phyloP scores from a whole-genome alignment of 2,329 filamentous ascomycete species.

The Metarhizium robertsii region DNA sequence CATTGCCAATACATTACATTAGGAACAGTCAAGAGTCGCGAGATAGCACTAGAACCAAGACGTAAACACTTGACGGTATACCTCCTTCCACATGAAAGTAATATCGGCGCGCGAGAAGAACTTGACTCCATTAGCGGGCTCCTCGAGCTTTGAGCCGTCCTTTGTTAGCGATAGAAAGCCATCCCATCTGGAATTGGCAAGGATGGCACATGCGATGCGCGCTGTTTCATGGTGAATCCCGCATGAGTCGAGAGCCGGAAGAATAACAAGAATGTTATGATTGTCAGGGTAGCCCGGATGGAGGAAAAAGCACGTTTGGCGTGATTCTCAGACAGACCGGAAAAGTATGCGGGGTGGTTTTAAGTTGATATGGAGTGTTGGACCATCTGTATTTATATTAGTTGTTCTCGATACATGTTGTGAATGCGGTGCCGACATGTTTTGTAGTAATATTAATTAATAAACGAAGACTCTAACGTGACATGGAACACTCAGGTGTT shows the following conservation, averaged over 20 bases:
- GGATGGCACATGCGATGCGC: conserved; percentile 6
- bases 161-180: conserved; percentile 5
- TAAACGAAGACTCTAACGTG: too few species aligned
- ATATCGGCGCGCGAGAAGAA: background rate
- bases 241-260: conserved; percentile 4
- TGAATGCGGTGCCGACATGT: background rate
- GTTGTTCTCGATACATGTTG: background rate
- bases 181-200: conserved; percentile 5
- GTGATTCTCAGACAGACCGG: background rate
- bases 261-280: conserved; percentile 4
- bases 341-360: background rate
- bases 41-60: background rate
- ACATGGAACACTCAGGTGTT: too few species aligned
- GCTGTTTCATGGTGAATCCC: conserved; percentile 8
- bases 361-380: background rate
- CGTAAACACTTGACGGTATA: background rate
- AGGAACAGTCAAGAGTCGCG: background rate
- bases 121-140: background rate
- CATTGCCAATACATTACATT: background rate
- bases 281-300: conserved; percentile 6
- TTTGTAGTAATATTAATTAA: background rate
- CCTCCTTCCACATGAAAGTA: background rate
- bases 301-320: background rate
- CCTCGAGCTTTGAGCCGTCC: background rate
- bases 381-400: background rate